These are phyloP conservation scores for Eragrostis tef DNA, from an alignment of 202 grass and related monocot genomes.

Conservation along the genomic window DNA sequence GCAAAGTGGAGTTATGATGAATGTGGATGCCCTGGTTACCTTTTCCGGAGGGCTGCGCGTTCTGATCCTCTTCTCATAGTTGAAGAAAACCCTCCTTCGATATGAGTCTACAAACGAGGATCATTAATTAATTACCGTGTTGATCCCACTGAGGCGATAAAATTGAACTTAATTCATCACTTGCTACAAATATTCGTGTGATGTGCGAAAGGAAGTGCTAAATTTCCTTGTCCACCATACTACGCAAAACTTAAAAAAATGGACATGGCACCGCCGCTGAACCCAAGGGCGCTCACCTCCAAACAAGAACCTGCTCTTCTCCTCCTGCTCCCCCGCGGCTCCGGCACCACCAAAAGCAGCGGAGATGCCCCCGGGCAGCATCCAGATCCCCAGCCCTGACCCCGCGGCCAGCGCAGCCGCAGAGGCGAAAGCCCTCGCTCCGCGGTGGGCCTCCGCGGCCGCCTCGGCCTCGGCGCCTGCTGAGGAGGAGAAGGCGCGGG, in stretches of 20 bases:
- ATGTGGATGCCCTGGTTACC: slow-evolving; percentile 39
- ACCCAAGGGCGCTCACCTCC: slow-evolving; percentile 54
- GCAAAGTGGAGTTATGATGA: background rate
- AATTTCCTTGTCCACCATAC: background rate
- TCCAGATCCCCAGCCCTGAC: slow-evolving; percentile 66
- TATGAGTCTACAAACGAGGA: background rate
- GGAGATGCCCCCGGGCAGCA: slow-evolving; percentile 36
- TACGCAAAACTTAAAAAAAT: background rate
- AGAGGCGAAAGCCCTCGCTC: slow-evolving; percentile 13
- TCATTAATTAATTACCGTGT: background rate
- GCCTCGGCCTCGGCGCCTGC: background rate
- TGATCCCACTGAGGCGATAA: background rate
- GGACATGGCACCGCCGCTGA: background rate
- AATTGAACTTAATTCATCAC: background rate
- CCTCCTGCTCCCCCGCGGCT: slow-evolving; percentile 38
- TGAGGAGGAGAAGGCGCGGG: slow-evolving; percentile 40
- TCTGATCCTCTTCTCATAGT: slow-evolving; percentile 95
- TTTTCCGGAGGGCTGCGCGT: slow-evolving; percentile 88
- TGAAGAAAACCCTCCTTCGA: slow-evolving; percentile 67
- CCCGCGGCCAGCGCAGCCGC: slow-evolving; percentile 50
- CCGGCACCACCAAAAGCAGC: slow-evolving; percentile 30
- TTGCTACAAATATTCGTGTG: background rate
- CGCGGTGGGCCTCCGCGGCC: slow-evolving; percentile 9
- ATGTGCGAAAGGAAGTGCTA: background rate
- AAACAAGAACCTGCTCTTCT: slow-evolving; percentile 61